phyloP scores from a whole-genome alignment of 106 monocot genomes.

The Allium fistulosum region DNA sequence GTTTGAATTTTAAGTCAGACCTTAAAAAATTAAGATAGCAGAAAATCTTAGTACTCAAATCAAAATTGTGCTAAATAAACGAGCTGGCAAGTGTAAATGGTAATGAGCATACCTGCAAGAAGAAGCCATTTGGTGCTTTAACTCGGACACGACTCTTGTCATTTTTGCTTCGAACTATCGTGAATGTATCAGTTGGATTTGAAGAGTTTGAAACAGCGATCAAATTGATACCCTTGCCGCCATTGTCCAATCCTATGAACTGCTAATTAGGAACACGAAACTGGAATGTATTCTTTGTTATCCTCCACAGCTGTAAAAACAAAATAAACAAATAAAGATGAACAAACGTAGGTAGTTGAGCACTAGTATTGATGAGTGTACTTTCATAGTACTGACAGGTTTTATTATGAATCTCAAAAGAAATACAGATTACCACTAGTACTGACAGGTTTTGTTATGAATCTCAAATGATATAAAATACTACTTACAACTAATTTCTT shows the following conservation, averaged over 20 bases:
- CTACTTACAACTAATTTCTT: too few species aligned
- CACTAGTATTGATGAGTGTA: too few species aligned
- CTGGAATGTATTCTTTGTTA: conserved; percentile 6
- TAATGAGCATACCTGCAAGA: conserved; percentile 17
- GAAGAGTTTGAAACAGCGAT: background rate
- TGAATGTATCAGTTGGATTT: conserved; percentile 14
- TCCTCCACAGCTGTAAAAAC: conserved; percentile 47
- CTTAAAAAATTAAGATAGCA: too few species aligned
- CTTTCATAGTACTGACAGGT: too few species aligned
- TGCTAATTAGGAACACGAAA: background rate
- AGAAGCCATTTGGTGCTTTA: conserved; percentile 15
- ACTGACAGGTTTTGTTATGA: too few species aligned
- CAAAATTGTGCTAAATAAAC: background rate
- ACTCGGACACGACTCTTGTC: conserved; percentile 15
- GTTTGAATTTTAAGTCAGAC: background rate
- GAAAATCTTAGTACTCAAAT: background rate
- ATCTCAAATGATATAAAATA: too few species aligned
- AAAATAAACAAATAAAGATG: background rate
- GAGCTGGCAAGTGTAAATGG: background rate
- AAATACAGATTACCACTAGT: too few species aligned
- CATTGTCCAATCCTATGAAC: background rate
- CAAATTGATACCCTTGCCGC: background rate
- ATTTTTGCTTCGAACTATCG: conserved; percentile 6
- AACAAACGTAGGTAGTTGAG: too few species aligned
- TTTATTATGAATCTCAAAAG: too few species aligned